Evolutionary conservation across 2,329 filamentous ascomycete genomes (phyloP).

Genomic region (Arachnopeziza araneosa): DNA sequence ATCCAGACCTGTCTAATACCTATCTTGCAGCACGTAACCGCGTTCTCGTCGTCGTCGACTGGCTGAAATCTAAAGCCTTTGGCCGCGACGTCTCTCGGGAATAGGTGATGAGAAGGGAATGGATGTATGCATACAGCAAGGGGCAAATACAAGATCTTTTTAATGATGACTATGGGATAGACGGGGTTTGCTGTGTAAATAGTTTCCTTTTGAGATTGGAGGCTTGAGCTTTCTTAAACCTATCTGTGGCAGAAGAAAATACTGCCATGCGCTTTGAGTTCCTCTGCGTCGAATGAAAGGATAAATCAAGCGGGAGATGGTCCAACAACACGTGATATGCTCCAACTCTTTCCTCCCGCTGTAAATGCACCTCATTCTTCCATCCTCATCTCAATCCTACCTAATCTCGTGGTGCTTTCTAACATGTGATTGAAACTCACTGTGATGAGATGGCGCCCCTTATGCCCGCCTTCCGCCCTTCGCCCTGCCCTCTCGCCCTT

Average conservation of each 20-base stretch:
- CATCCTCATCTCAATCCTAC: no score
- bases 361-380: not conserved
- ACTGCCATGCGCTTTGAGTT: not conserved
- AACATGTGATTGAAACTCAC: no score
- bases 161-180: not conserved
- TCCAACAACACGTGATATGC: not conserved
- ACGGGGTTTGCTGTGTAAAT: not conserved
- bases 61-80: constrained; percentile 95
- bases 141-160: not conserved
- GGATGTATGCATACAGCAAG: not conserved
- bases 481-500: not conserved
- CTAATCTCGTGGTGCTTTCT: no score
- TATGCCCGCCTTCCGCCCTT: not conserved
- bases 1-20: constrained; percentile 16
- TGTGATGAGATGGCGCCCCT: no score
- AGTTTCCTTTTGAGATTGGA: not conserved
- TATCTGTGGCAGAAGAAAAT: not conserved
- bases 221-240: not conserved
- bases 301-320: not conserved
- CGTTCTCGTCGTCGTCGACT: constrained; percentile 87
- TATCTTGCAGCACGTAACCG: constrained; percentile 72
- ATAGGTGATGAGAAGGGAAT: constrained; percentile 37
- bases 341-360: not conserved
- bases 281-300: not conserved
- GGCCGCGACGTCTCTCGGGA: constrained; percentile 90